A percentile compares a stretch with the other conserved stretches of the same genome.
These are phyloP conservation scores for Protomyces inundatus DNA, from an alignment of 1,139 yeast species.

Conservation along the genomic window DNA sequence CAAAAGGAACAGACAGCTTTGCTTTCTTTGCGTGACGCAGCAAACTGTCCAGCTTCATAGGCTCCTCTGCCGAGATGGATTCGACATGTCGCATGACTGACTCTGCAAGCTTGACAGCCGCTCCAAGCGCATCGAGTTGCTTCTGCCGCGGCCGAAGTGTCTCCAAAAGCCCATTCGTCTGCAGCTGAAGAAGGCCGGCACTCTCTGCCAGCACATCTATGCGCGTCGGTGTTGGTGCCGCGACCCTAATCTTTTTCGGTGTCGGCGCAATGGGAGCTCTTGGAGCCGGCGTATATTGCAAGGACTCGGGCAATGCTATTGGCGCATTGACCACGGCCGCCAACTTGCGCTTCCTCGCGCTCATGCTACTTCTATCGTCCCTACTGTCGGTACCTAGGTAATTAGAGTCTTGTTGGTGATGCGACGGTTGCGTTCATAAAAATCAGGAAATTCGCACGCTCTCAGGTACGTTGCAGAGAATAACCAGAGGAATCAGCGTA, in stretches of 20 bases:
- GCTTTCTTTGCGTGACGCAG: not conserved
- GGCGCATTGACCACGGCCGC: slow-evolving; percentile 8
- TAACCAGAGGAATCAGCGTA: not conserved
- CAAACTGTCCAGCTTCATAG: not conserved
- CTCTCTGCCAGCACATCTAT: not conserved
- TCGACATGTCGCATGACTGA: not conserved
- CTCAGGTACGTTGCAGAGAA: not conserved
- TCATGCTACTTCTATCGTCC: not conserved
- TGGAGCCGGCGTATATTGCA: slow-evolving; percentile 6
- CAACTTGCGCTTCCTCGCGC: slow-evolving; percentile 20
- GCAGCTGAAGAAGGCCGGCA: slow-evolving; percentile 6
- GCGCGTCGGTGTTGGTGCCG: not conserved
- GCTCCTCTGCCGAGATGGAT: not conserved
- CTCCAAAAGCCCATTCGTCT: slow-evolving; percentile 3
- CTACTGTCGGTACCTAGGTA: not conserved
- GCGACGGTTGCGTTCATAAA: not conserved
- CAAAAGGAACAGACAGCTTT: not conserved
- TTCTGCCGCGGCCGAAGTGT: not conserved
- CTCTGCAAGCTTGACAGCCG: not conserved
- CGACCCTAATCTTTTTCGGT: slow-evolving; percentile 9
- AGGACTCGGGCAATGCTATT: slow-evolving; percentile 12
- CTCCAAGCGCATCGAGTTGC: not conserved
- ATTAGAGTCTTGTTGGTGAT: not conserved
- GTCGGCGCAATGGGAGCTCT: slow-evolving; percentile 15
- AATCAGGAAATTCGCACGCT: not conserved